Base-by-base conservation (phyloP, 2,329 filamentous ascomycete species). In the Pyricularia grisea region DNA sequence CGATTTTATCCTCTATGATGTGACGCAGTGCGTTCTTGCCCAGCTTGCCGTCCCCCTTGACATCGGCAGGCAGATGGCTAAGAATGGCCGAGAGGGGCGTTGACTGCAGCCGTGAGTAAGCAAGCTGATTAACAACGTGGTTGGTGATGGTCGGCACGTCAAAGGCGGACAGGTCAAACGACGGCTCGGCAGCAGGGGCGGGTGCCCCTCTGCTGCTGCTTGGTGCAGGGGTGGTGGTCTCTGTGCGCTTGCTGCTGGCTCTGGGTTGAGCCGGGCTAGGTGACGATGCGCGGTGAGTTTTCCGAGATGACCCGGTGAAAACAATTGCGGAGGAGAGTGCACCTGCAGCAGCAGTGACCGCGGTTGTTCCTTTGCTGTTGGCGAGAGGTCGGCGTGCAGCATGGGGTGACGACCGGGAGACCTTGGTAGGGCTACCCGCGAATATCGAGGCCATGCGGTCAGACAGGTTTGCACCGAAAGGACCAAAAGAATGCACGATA, bases 91-190 rank as follows among this genome's bases (percentile, higher is more conserved):
- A 96, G 66, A 98, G 85, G 4, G 95, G 94, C 30, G 93, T 95
- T 0, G 94, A 97, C 20, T 94, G 94, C 7, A 98, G 85, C 31
- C 94, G 92, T 1, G 95, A 97, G 79, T 92, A 99, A 36, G 95
- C 95, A 33, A 99, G 87, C 80, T 99, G 95, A 79, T 98, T 98
- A 77, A 95, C 87, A 71, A 97, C 89, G 77, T 99, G 95, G 78
- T 97, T 97, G 74, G 86, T 86, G 72, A 95, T 79, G 80, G 81
- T 79, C 74, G 74, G 74, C 75, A 80, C 76, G 70, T 83, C 72
- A 61, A 82, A 76, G 33, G 75, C 72, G 73, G 68, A 71, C 7
- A 77, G 72, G 9, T 70, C 70, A 28, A 72, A 79, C 50, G 71
- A 77, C 33, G 77, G 72, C 25, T 80, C 78, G 77, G 36, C 33